A percentile compares a stretch with the other conserved stretches of the same genome.
Evolutionary conservation across 495 filamentous ascomycete species (phyloP).

Genomic region (Penicillium diatomitis): DNA sequence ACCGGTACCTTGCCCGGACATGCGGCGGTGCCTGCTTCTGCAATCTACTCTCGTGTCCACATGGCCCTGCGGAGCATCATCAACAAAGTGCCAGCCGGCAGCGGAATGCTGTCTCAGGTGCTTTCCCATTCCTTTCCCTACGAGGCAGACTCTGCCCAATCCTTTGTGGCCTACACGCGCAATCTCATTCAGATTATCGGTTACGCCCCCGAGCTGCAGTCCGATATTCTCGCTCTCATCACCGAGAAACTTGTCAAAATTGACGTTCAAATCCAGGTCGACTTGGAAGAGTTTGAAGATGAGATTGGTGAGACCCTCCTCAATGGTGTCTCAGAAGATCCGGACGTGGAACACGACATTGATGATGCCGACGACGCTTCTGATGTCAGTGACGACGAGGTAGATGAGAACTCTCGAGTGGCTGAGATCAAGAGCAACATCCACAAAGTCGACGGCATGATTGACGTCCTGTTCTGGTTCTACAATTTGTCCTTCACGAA

Average conservation of each 20-base stretch:
- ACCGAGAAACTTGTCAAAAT: constrained; percentile 80
- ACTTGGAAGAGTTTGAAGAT: constrained; percentile 78
- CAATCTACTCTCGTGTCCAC: constrained; percentile 62
- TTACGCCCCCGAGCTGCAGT: constrained; percentile 72
- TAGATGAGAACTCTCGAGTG: constrained; percentile 37
- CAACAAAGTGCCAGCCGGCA: constrained; percentile 67
- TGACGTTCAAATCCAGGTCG: constrained; percentile 88
- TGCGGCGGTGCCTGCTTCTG: constrained; percentile 44
- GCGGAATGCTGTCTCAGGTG: constrained; percentile 56
- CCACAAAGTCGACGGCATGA: constrained; percentile 83
- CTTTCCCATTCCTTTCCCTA: constrained; percentile 63
- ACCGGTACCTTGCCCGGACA: constrained; percentile 53
- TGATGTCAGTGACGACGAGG: constrained; percentile 34
- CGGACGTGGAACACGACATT: constrained; percentile 42
- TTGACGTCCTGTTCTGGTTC: constrained; percentile 79
- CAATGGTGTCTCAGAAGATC: constrained; percentile 29
- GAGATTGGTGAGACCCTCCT: constrained; percentile 50
- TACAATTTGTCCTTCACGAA: constrained; percentile 62
- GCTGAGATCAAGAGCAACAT: constrained; percentile 68
- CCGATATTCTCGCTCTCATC: constrained; percentile 74
- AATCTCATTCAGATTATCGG: constrained; percentile 66
- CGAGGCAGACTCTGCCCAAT: constrained; percentile 58
- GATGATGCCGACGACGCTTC: constrained; percentile 57
- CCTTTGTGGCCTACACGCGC: constrained; percentile 65
- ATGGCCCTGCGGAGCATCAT: constrained; percentile 66